Conservation (phyloP, 345 rosid species). For the Boechera divaricarpa region DNA sequence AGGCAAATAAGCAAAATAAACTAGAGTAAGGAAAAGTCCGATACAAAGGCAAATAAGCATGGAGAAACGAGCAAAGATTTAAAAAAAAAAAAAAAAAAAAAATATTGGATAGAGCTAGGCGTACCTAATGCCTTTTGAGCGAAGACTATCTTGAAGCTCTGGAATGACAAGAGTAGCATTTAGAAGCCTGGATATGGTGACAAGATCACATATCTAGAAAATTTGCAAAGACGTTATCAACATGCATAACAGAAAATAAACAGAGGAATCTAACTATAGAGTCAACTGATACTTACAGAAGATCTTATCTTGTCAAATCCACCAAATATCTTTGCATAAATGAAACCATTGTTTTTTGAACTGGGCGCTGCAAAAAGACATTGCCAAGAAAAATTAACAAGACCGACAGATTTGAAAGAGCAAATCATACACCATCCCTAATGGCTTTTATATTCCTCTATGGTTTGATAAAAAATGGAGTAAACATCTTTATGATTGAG, state of each 20-base stretch:
- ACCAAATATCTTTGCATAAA: conserved; percentile 92
- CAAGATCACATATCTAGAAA: conserved; percentile 99
- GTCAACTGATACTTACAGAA: conserved; percentile 64
- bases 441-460: not conserved
- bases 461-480: not conserved
- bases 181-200: conserved; percentile 97
- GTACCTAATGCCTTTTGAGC: conserved; percentile 91
- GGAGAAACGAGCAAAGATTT: conserved; percentile 26
- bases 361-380: conserved; percentile 58
- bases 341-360: conserved; percentile 66
- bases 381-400: conserved; percentile 23
- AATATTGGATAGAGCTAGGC: conserved; percentile 28
- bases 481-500: conserved; percentile 9
- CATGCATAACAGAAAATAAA: conserved; percentile 23
- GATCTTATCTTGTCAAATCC: conserved; percentile 92
- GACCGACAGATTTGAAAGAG: conserved; percentile 6
- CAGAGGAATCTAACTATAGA: conserved; percentile 9
- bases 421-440: conserved; percentile 2
- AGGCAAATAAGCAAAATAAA: conserved; percentile 20
- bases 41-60: conserved; percentile 4
- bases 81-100: not conserved
- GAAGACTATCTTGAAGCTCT: conserved; percentile 93
- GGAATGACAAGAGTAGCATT: conserved; percentile 99
- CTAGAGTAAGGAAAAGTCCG: conserved; percentile 26
- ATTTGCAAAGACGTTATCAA: conserved; percentile 60